Evolutionary conservation across 345 rosid genomes (phyloP), one percentile per base, ranked within the genome.

Genomic region (Raphanus raphanistrum): DNA sequence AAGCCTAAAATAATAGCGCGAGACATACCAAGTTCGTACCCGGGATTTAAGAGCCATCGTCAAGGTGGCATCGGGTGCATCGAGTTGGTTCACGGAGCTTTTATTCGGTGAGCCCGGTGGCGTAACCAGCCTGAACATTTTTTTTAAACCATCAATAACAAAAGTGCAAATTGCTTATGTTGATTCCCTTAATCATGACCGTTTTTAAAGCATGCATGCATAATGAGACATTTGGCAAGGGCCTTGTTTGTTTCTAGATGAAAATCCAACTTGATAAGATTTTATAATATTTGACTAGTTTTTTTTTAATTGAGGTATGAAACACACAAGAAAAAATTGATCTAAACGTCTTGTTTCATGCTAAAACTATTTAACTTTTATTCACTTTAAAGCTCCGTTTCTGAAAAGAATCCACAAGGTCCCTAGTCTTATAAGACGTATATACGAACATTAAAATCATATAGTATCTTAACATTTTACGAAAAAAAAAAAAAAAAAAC

Each of bases 101-200:
- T 38, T 79, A 70, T 17, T 66, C 17, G 82, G 82, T 72, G 82
- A 63, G 63, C 48, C 78, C 15, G 82, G 82, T 60, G 82, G 78
- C 48, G 82, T 73, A 61, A 79, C 67, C 43, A 79, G 57, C 82
- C 74, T 79, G 38, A 48, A 35, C 21, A 36, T 35, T 32, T 28
- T 25, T n/a, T 43, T 4, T 13, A 48, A 68, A 54, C 27, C 28
- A 64, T 72, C 8, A 15, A 13, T 32, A 58, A 61, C 36, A 63
- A 12, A 63, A n/a, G 2, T 52, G 17, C 54, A 48, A 15, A 11
- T 41, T 29, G 6, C 50, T 55, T 52, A 52, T 48, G 33, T 71
- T 32, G 29, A 9, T 52, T 4, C 50, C 45, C 6, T 67, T 13
- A 67, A n/a, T 66, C 6, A 12, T 26, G 70, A 16, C 25, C 55